Evolutionary conservation across 805 yeast genomes (phyloP).

Genomic region (Cyberlindnera veronae): DNA sequence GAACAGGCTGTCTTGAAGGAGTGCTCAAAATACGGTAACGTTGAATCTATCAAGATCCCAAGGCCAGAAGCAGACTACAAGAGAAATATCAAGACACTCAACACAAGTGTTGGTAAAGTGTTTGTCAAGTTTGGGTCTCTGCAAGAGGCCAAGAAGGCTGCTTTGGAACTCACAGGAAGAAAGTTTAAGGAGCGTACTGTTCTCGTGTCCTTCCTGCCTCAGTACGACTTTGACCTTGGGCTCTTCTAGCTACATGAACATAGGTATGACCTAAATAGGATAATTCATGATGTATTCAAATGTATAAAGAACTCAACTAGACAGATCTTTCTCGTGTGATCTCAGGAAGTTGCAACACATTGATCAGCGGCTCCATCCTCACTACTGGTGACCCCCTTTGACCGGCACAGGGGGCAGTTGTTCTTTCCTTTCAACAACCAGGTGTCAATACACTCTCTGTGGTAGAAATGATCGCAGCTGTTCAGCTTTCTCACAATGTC

Average conservation of each 20-base stretch:
- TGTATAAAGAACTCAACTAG: conserved; percentile 27
- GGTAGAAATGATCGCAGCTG: conserved; percentile 50
- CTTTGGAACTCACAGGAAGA: conserved; percentile 58
- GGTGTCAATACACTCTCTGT: conserved; percentile 52
- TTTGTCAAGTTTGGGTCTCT: conserved; percentile 59
- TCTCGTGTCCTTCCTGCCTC: conserved; percentile 58
- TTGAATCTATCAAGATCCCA: conserved; percentile 57
- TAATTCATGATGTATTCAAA: neutral
- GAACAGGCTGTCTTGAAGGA: conserved; percentile 48
- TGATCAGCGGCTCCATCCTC: neutral
- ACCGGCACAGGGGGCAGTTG: conserved; percentile 56
- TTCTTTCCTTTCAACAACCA: conserved; percentile 54
- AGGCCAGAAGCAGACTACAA: conserved; percentile 44
- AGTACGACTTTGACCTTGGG: conserved; percentile 49
- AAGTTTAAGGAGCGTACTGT: conserved; percentile 66
- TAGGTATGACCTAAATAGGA: too few species aligned
- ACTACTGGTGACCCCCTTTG: conserved; percentile 35
- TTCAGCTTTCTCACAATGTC: conserved; percentile 45
- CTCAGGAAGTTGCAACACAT: too few species aligned
- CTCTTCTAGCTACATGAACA: conserved; percentile 11
- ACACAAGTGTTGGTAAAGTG: conserved; percentile 67
- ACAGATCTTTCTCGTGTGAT: too few species aligned
- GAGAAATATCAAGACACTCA: conserved; percentile 41
- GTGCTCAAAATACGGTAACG: conserved; percentile 48
- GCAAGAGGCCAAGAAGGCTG: conserved; percentile 52